A percentile compares a stretch with the other conserved stretches of the same genome.
Conservation (phyloP, 1,284 basidiomycete genomes). For the Apiotrichum akiyoshidainum region DNA sequence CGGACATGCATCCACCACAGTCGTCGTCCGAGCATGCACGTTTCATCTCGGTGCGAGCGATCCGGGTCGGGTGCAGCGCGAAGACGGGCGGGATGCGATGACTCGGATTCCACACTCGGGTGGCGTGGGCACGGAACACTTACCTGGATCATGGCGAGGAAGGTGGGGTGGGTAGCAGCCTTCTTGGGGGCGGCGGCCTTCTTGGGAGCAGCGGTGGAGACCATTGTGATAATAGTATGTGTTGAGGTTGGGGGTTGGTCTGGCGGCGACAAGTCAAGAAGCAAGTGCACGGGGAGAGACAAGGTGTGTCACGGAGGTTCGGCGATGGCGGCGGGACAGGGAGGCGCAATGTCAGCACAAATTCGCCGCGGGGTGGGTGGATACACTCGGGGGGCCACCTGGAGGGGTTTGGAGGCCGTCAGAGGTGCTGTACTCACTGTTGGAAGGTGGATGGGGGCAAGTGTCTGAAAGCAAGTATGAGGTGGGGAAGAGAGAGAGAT, state of each 20-base stretch:
- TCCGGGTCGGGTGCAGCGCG: too few relatives aligned
- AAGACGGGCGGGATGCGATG: neutral
- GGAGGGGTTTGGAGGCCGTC: neutral
- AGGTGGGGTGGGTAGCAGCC: constrained; percentile 49
- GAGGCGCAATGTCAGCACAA: constrained; percentile 11
- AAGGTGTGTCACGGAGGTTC: neutral
- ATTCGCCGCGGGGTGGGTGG: neutral
- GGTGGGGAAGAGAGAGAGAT: constrained; percentile 7
- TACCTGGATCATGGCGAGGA: constrained; percentile 53
- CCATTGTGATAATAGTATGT: constrained; percentile 33
- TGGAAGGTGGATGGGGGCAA: neutral
- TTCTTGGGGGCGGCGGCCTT: constrained; percentile 41
- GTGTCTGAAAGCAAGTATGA: neutral
- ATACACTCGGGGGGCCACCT: neutral
- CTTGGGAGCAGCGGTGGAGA: constrained; percentile 36
- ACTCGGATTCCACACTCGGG: neutral
- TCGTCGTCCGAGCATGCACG: too few relatives aligned
- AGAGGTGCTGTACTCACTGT: neutral
- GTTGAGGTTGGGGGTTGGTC: constrained; percentile 1
- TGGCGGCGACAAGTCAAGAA: constrained; percentile 1
- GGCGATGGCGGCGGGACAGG: constrained; percentile 7
- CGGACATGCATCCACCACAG: too few relatives aligned
- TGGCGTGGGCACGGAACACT: constrained; percentile 21
- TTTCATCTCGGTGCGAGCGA: too few relatives aligned
- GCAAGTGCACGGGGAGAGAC: neutral